A percentile compares a stretch with the other conserved stretches of the same genome.
These are phyloP conservation scores for Fagopyrum esculentum DNA, from an alignment of 148 eudicot species.

Conservation along the genomic window DNA sequence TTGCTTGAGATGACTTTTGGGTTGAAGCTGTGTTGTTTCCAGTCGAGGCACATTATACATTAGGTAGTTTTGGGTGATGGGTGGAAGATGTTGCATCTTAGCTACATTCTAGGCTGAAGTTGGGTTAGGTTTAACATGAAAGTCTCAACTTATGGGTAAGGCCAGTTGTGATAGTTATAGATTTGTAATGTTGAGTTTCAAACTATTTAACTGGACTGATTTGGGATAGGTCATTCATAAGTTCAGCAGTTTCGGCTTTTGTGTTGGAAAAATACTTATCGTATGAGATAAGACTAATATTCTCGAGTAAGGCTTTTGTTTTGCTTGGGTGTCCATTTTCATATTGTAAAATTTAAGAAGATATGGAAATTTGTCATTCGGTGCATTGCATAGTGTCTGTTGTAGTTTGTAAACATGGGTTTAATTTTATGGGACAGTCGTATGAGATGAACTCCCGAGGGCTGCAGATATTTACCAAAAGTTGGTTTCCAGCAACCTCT, in stretches of 20 bases:
- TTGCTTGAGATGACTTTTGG: not conserved
- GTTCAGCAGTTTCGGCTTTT: not conserved
- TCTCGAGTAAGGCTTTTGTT: not conserved
- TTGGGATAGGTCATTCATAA: not conserved
- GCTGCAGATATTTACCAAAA: conserved; percentile 68
- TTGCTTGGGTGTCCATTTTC: too few species aligned
- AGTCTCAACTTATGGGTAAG: too few species aligned
- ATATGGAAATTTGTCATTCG: not conserved
- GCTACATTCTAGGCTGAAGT: not conserved
- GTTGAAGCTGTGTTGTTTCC: not conserved
- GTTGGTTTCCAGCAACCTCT: conserved; percentile 68
- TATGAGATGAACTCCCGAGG: conserved; percentile 79
- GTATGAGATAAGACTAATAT: not conserved
- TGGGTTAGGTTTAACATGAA: not conserved
- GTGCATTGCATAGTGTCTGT: not conserved
- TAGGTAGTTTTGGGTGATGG: not conserved
- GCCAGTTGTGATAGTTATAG: too few species aligned
- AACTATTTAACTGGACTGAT: too few species aligned
- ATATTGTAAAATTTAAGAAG: not conserved
- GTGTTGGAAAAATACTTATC: not conserved
- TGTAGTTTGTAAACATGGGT: conserved; percentile 1
- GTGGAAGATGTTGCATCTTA: not conserved
- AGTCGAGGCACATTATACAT: not conserved
- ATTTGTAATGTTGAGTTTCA: too few species aligned
- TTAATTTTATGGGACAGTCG: conserved; percentile 36